These are phyloP conservation scores for Phytophthora parvispora DNA, from an alignment of 352 stramenopile species.

Conservation along the genomic window DNA sequence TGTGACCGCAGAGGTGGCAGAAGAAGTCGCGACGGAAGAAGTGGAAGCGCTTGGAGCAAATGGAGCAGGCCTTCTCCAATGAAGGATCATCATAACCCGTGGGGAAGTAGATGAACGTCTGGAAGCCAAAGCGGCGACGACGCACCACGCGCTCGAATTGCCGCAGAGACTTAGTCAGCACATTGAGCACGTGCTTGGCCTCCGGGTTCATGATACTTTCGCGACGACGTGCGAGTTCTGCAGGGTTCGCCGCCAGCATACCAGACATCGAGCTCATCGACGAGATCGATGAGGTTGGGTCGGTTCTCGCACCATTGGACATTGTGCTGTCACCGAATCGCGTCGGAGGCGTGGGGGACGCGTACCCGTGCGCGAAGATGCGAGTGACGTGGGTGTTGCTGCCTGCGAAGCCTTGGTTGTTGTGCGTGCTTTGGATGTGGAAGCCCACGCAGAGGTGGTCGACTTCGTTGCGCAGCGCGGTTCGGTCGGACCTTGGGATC, in stretches of 20 bases:
- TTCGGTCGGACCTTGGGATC: slow-evolving; percentile 47
- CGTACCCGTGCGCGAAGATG: slow-evolving; percentile 67
- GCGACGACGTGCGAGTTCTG: slow-evolving; percentile 38
- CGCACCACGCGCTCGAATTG: slow-evolving; percentile 60
- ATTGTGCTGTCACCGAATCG: slow-evolving; percentile 38
- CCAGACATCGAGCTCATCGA: slow-evolving; percentile 24
- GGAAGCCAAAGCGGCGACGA: slow-evolving; percentile 65
- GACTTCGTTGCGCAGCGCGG: slow-evolving; percentile 54
- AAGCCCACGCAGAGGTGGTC: slow-evolving; percentile 66
- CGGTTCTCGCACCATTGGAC: not conserved
- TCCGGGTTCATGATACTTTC: slow-evolving; percentile 62
- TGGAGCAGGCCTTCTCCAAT: slow-evolving; percentile 40
- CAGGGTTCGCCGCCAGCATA: slow-evolving; percentile 19
- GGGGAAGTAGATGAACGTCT: slow-evolving; percentile 67
- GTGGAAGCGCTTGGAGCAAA: slow-evolving; percentile 52
- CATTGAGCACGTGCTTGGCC: slow-evolving; percentile 53
- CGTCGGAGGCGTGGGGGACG: slow-evolving; percentile 45
- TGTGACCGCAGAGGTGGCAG: slow-evolving; percentile 59
- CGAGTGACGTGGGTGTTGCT: slow-evolving; percentile 55
- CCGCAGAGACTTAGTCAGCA: slow-evolving; percentile 55
- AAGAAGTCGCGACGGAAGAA: slow-evolving; percentile 53
- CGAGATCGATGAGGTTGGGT: slow-evolving; percentile 4
- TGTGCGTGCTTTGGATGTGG: slow-evolving; percentile 52
- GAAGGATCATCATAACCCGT: slow-evolving; percentile 32
- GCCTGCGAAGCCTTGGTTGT: slow-evolving; percentile 19